These are phyloP conservation scores for Lupinus albus DNA, from an alignment of 306 rosid species.

Conservation along the genomic window DNA sequence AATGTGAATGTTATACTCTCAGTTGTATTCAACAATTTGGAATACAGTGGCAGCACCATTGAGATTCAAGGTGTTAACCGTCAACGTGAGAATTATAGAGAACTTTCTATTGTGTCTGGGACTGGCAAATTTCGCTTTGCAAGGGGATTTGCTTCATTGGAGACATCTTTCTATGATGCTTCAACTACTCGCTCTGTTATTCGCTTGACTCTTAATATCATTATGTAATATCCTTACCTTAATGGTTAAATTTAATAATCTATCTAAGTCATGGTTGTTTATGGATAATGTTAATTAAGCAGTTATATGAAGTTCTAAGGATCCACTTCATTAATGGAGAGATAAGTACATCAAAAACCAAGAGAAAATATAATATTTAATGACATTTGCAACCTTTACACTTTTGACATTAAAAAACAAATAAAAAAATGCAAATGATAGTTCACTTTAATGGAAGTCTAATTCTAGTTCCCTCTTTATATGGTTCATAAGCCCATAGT, in stretches of 20 bases:
- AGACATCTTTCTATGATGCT: conserved; percentile 40
- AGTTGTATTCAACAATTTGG: conserved; percentile 40
- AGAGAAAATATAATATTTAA: too few species aligned
- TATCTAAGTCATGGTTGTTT: neutral
- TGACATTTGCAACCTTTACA: too few species aligned
- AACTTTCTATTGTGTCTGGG: conserved; percentile 54
- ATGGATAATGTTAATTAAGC: neutral
- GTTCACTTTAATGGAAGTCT: too few species aligned
- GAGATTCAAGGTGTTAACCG: conserved; percentile 45
- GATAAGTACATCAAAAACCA: too few species aligned
- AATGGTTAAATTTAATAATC: neutral
- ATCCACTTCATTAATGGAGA: too few species aligned
- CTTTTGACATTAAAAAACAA: too few species aligned
- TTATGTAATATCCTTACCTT: neutral
- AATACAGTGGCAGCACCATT: conserved; percentile 42
- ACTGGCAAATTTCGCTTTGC: conserved; percentile 59
- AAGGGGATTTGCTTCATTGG: conserved; percentile 43
- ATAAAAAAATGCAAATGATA: too few species aligned
- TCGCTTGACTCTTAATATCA: conserved; percentile 36
- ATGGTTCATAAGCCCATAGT: too few species aligned
- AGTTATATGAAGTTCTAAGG: neutral
- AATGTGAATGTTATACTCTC: conserved; percentile 36
- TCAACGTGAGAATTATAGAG: conserved; percentile 41
- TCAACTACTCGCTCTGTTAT: conserved; percentile 22
- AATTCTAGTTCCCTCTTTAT: too few species aligned